These are phyloP conservation scores for Septoria linicola DNA, from an alignment of 2,329 filamentous ascomycete species.

Conservation along the genomic window DNA sequence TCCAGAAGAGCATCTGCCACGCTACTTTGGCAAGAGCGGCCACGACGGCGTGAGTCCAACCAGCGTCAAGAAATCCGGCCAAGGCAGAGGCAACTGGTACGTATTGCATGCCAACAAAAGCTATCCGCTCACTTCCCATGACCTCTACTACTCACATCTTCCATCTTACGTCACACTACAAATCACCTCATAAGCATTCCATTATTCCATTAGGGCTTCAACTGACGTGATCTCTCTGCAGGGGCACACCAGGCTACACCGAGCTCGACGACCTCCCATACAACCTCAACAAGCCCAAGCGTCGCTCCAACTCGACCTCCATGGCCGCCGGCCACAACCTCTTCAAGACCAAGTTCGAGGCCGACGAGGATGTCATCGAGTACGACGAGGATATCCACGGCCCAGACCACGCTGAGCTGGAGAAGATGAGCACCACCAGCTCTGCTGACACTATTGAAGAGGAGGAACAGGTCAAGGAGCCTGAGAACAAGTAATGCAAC, in stretches of 20 bases:
- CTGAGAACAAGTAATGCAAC: conserved; percentile 3
- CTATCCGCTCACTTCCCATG: conserved; percentile 19
- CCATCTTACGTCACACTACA: conserved; percentile 1
- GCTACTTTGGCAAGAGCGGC: conserved; percentile 89
- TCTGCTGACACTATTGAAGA: conserved; percentile 58
- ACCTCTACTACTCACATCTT: neutral
- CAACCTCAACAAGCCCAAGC: conserved; percentile 80
- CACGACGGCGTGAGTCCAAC: conserved; percentile 79
- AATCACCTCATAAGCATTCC: neutral
- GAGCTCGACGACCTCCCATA: conserved; percentile 83
- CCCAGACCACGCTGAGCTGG: conserved; percentile 51
- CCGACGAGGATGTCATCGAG: conserved; percentile 87
- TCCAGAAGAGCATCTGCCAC: conserved; percentile 73
- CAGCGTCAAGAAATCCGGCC: conserved; percentile 95
- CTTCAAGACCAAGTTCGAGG: conserved; percentile 97
- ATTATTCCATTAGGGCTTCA: neutral
- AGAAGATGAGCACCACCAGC: conserved; percentile 51
- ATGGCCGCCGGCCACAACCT: conserved; percentile 68
- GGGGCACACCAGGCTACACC: conserved; percentile 74
- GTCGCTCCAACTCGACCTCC: conserved; percentile 86
- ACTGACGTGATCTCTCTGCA: conserved; percentile 40
- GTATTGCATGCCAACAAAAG: conserved; percentile 35
- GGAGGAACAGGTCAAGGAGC: conserved; percentile 52
- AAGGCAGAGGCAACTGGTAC: conserved; percentile 92
- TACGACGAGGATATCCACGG: conserved; percentile 70